phyloP scores from a whole-genome alignment of 352 stramenopile genomes.

The Pythium periplocum region DNA sequence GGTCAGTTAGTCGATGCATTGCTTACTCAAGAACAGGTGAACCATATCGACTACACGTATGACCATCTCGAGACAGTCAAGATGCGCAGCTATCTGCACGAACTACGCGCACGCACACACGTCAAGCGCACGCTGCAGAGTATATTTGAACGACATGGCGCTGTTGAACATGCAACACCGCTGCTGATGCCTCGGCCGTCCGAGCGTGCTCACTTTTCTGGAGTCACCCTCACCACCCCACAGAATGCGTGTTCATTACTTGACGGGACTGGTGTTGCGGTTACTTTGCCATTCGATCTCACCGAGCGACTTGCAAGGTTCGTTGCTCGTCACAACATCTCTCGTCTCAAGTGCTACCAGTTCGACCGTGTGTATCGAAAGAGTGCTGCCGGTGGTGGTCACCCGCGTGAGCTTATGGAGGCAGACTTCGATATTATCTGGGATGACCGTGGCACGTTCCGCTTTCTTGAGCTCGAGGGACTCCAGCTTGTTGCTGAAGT shows the following conservation, averaged over 20 bases:
- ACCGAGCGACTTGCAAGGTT: conserved; percentile 80
- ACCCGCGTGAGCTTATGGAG: conserved; percentile 77
- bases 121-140: conserved; percentile 69
- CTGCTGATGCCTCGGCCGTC: conserved; percentile 68
- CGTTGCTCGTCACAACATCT: conserved; percentile 75
- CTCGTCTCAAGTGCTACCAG: conserved; percentile 78
- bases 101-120: conserved; percentile 59
- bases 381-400: conserved; percentile 56
- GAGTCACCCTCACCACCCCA: conserved; percentile 43
- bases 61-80: conserved; percentile 80
- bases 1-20: conserved; percentile 78
- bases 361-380: conserved; percentile 83
- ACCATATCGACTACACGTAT: conserved; percentile 84
- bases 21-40: conserved; percentile 65
- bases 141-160: conserved; percentile 81
- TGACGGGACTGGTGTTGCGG: conserved; percentile 70
- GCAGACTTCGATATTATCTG: conserved; percentile 85
- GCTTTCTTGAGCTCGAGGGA: conserved; percentile 72
- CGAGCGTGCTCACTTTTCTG: conserved; percentile 59
- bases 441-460: conserved; percentile 58
- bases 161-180: conserved; percentile 70
- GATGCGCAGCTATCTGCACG: conserved; percentile 56
- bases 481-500: conserved; percentile 76
- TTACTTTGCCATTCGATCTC: conserved; percentile 79
- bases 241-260: conserved; percentile 62